Evolutionary conservation across 768 basidiomycete species (phyloP).

Genomic region (Xerocomus spinulosus): DNA sequence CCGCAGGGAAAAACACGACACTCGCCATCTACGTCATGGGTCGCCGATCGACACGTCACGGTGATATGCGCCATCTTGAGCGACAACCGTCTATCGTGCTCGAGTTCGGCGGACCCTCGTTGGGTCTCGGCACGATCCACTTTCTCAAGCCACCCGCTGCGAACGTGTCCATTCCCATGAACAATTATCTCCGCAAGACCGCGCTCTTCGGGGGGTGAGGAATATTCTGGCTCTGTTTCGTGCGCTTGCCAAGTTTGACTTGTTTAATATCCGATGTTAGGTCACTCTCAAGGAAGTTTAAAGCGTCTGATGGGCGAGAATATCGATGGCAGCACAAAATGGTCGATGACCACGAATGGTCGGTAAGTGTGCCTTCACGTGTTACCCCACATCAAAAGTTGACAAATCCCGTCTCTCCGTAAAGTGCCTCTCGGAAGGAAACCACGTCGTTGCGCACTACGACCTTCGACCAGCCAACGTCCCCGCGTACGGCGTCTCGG

Average conservation of each 20-base stretch:
- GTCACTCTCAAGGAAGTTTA: slow-evolving; percentile 65
- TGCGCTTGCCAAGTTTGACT: no score
- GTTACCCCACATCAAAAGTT: slow-evolving; percentile 1
- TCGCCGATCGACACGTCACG: slow-evolving; percentile 56
- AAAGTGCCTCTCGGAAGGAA: slow-evolving; percentile 54
- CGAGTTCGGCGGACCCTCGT: slow-evolving; percentile 50
- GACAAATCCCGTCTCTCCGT: not conserved
- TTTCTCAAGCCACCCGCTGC: slow-evolving; percentile 41
- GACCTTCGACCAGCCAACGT: slow-evolving; percentile 53
- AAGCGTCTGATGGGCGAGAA: slow-evolving; percentile 62
- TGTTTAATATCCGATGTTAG: slow-evolving; percentile 31
- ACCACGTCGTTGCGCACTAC: slow-evolving; percentile 60
- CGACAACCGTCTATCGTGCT: slow-evolving; percentile 53
- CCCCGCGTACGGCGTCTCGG: slow-evolving; percentile 55
- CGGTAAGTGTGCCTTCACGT: slow-evolving; percentile 45
- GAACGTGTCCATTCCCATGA: slow-evolving; percentile 51
- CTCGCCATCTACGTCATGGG: slow-evolving; percentile 61
- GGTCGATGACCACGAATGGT: slow-evolving; percentile 64
- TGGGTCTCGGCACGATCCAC: slow-evolving; percentile 55
- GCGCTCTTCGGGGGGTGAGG: slow-evolving; percentile 64
- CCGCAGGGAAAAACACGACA: slow-evolving; percentile 33
- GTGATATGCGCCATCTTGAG: slow-evolving; percentile 49
- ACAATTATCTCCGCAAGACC: slow-evolving; percentile 58
- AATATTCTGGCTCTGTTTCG: no score
- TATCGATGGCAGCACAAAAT: slow-evolving; percentile 63